Evolutionary conservation across 2,329 filamentous ascomycete genomes (phyloP).

Genomic region (Aspergillus pseudotamarii): DNA sequence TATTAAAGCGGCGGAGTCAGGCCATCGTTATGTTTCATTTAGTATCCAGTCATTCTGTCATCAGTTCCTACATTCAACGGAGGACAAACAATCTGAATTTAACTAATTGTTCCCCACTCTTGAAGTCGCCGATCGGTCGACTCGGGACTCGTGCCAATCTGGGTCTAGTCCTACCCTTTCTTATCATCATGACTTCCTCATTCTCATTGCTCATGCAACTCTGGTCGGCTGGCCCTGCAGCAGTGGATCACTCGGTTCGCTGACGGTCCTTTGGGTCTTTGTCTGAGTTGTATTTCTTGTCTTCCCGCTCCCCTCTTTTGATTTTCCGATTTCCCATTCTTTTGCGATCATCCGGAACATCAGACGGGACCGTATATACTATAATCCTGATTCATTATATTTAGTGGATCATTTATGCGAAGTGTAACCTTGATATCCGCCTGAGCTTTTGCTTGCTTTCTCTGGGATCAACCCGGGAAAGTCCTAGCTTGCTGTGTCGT

Average conservation of each 20-base stretch:
- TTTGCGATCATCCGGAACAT: background rate
- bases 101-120: background rate
- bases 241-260: background rate
- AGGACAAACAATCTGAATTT: background rate
- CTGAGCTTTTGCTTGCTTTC: background rate
- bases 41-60: background rate
- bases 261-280: background rate
- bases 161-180: conserved; percentile 1
- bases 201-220: background rate
- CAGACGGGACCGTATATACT: background rate
- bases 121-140: background rate
- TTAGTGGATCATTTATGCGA: background rate
- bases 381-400: background rate
- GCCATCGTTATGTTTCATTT: background rate
- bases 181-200: conserved; percentile 4
- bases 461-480: background rate
- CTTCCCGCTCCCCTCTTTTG: background rate
- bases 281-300: conserved; percentile 4
- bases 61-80: background rate
- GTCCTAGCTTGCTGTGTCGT: background rate
- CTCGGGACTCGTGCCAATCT: conserved; percentile 1
- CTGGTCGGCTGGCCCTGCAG: conserved; percentile 1
- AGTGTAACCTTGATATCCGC: background rate
- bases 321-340: background rate
- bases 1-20: background rate